phyloP scores from a whole-genome alignment of 495 filamentous ascomycete genomes.

The Podospora australis region DNA sequence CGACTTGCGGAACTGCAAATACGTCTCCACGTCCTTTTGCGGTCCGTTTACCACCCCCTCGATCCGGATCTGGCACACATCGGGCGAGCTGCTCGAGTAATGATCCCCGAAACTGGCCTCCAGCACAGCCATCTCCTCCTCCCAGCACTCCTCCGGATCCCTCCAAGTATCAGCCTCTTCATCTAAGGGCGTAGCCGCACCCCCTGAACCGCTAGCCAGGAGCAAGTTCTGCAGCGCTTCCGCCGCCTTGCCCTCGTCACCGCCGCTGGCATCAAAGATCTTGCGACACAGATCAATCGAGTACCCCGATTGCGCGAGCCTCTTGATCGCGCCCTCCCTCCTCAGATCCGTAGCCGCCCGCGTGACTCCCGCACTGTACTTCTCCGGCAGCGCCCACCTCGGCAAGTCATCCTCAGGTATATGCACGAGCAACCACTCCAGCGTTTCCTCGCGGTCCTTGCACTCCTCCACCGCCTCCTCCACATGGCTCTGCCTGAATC shows the following conservation, averaged over 20 bases:
- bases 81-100: conserved; percentile 48
- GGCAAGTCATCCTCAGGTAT: conserved; percentile 95
- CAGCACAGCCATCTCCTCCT: conserved; percentile 73
- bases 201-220: conserved; percentile 36
- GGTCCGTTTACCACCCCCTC: conserved; percentile 39
- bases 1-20: conserved; percentile 45
- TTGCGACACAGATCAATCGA: conserved; percentile 74
- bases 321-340: conserved; percentile 70
- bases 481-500: conserved; percentile 80
- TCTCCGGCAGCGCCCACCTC: conserved; percentile 80
- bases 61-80: conserved; percentile 58
- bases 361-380: conserved; percentile 79
- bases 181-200: not conserved
- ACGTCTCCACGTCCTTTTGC: conserved; percentile 36
- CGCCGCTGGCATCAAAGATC: conserved; percentile 56
- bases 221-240: conserved; percentile 70
- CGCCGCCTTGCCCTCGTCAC: conserved; percentile 74
- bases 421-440: conserved; percentile 90
- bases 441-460: conserved; percentile 85
- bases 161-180: conserved; percentile 33
- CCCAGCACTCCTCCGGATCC: conserved; percentile 58
- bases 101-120: conserved; percentile 72
- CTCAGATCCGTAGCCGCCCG: conserved; percentile 73
- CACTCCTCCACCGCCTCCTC: conserved; percentile 83
- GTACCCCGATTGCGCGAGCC: conserved; percentile 78